These are phyloP conservation scores for Scalesia atractyloides DNA, from an alignment of 129 eudicot species.

Conservation along the genomic window DNA sequence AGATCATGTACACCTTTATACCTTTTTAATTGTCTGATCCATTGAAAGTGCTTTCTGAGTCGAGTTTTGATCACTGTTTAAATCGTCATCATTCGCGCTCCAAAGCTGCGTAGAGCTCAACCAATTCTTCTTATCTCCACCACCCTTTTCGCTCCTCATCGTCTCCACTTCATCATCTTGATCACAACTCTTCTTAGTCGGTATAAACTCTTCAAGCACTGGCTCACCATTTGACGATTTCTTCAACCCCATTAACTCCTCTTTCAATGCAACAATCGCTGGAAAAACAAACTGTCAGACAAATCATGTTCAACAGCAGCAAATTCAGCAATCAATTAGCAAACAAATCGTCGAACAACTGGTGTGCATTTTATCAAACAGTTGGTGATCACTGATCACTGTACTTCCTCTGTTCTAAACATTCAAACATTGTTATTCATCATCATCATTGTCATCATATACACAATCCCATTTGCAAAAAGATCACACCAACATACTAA, in stretches of 20 bases:
- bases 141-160: conserved; percentile 23
- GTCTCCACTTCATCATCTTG: conserved; percentile 38
- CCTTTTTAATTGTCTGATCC: conserved; percentile 45
- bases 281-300: conserved; percentile 27
- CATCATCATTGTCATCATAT: background rate
- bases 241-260: conserved; percentile 46
- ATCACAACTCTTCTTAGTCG: conserved; percentile 53
- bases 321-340: background rate
- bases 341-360: conserved; percentile 21
- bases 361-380: background rate
- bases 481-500: background rate
- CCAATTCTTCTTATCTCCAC: conserved; percentile 77
- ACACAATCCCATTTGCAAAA: conserved; percentile 4
- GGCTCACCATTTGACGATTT: conserved; percentile 49
- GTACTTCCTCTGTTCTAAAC: too few species aligned
- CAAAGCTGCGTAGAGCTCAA: conserved; percentile 90
- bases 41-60: conserved; percentile 24
- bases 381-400: too few species aligned
- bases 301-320: background rate
- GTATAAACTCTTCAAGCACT: conserved; percentile 78
- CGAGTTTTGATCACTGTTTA: conserved; percentile 20
- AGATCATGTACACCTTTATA: conserved; percentile 21
- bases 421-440: background rate
- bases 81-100: conserved; percentile 41
- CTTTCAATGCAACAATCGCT: conserved; percentile 57